A percentile compares a stretch with the other conserved stretches of the same genome.
Evolutionary conservation across 768 basidiomycete genomes (phyloP).

Genomic region (Xerocomellus intermedius): DNA sequence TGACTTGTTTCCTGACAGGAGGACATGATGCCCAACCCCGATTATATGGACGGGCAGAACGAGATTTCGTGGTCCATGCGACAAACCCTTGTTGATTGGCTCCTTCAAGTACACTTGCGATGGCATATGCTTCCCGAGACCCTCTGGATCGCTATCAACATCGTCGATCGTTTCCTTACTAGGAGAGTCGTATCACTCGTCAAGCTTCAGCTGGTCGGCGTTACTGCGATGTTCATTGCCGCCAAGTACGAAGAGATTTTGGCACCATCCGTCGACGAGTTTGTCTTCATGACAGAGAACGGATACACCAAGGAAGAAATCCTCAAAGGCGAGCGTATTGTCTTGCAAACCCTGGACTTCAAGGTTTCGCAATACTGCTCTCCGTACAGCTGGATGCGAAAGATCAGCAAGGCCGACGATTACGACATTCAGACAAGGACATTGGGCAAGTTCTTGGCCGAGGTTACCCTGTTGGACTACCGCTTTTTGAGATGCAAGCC

Average conservation of each 20-base stretch:
- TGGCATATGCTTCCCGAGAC: conserved; percentile 99
- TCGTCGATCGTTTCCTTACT: conserved; percentile 90
- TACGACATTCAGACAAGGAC: conserved; percentile 98
- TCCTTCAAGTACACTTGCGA: conserved; percentile 93
- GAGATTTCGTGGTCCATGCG: conserved; percentile 96
- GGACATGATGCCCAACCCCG: conserved; percentile 83
- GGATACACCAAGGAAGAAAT: conserved; percentile 95
- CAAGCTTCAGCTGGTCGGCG: conserved; percentile 94
- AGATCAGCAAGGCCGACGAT: conserved; percentile 97
- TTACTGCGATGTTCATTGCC: conserved; percentile 98
- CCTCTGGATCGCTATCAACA: conserved; percentile 98
- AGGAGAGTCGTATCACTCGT: conserved; percentile 83
- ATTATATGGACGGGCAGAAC: conserved; percentile 91
- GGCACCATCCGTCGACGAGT: conserved; percentile 96
- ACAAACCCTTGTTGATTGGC: conserved; percentile 96
- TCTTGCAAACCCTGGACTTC: conserved; percentile 94
- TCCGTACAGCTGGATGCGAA: conserved; percentile 98
- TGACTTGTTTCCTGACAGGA: conserved; percentile 47
- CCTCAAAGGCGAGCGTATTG: conserved; percentile 95
- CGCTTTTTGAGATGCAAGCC: conserved; percentile 93
- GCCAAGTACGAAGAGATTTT: conserved; percentile 99
- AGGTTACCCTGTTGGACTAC: conserved; percentile 90
- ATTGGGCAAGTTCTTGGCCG: conserved; percentile 95
- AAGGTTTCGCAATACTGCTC: conserved; percentile 96
- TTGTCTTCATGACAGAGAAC: conserved; percentile 96